Conservation (phyloP, 1,284 basidiomycete species). For the Cryptococcus floricola region DNA sequence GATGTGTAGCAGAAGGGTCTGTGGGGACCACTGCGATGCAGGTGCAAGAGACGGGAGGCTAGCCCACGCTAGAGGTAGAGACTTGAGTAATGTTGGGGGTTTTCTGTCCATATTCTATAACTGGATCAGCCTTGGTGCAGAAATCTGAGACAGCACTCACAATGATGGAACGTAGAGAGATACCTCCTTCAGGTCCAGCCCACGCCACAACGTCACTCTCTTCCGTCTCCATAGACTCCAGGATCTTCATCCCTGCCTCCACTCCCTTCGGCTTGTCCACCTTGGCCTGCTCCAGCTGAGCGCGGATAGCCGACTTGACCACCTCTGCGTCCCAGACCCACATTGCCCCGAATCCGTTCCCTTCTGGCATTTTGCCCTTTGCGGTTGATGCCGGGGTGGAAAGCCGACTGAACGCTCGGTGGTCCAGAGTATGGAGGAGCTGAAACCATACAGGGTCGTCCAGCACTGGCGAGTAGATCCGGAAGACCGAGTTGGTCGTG, state of each 20-base stretch:
- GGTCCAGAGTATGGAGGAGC: slow-evolving; percentile 62
- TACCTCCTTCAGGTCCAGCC: slow-evolving; percentile 64
- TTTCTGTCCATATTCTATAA: slow-evolving; percentile 76
- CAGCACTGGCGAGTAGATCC: slow-evolving; percentile 80
- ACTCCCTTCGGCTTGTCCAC: slow-evolving; percentile 49
- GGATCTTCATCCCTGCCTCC: slow-evolving; percentile 15
- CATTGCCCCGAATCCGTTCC: slow-evolving; percentile 36
- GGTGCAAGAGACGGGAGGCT: slow-evolving; percentile 58
- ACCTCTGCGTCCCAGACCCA: slow-evolving; percentile 33
- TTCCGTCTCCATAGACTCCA: slow-evolving; percentile 53
- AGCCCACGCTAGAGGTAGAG: slow-evolving; percentile 66
- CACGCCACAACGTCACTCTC: slow-evolving; percentile 75
- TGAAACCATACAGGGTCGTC: slow-evolving; percentile 81
- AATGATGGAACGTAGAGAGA: slow-evolving; percentile 67
- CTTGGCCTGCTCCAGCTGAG: slow-evolving; percentile 25
- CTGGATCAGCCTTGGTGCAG: not conserved
- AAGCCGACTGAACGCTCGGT: slow-evolving; percentile 58
- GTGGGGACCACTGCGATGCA: slow-evolving; percentile 58
- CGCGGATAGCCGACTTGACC: slow-evolving; percentile 17
- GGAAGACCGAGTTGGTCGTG: slow-evolving; percentile 51
- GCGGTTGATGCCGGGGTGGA: slow-evolving; percentile 44
- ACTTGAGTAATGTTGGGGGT: slow-evolving; percentile 76
- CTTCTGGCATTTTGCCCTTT: slow-evolving; percentile 39
- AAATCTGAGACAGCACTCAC: slow-evolving; percentile 53
- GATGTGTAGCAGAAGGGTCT: slow-evolving; percentile 32